Base-by-base conservation (phyloP, 2,329 filamentous ascomycete species). In the Hawksworthiomyces lignivorus region DNA sequence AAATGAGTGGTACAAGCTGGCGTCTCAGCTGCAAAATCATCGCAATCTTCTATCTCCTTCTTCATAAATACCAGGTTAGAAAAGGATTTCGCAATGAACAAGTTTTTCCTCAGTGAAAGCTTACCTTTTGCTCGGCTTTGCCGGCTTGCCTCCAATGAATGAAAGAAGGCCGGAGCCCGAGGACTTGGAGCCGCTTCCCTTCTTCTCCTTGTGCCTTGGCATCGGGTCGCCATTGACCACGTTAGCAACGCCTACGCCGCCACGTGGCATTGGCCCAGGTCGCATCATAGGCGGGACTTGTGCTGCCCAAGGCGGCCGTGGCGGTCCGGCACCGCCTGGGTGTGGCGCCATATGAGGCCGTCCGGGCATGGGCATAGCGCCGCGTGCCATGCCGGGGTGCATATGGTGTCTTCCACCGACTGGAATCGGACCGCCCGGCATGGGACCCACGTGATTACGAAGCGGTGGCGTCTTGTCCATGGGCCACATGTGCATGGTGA, bases 401-500 rank as follows among this genome's bases (percentile, higher is more conserved):
- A 46, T 38, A n/a, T 27, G 42, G 3, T 37, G 32, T 3, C 24
- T 26, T 7, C 19, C 18, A 10, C 21, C 28, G 10, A 15, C 9
- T 15, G 36, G 41, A 22, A 44, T 44, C 12, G 22, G 17, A 18
- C 36, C 28, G 21, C 22, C 43, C 10, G 34, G 37, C 24, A 41
- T 35, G 34, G 15, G 36, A 7, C 37, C 26, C 14, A 32, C 21
- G 22, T 26, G 47, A 47, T 42, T 52, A 47, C 33, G 48, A 38
- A 41, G 51, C 22, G 52, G 52, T 7, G 57, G 53, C 12, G 53
- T 51, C 52, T 69, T 68, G 9, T 75, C 70, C 61, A 72, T 67
- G 2, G 73, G 73, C 73, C 73, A 77, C 72, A 77, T 76, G 29
- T 73, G 66, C 70, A 74, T 74, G 9, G 65, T 72, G 43, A 73